Percentiles rank a stretch among this genome's conserved stretches.
These are phyloP conservation scores for Candida coquimbonensis DNA, from an alignment of 805 yeast species.

Conservation along the genomic window DNA sequence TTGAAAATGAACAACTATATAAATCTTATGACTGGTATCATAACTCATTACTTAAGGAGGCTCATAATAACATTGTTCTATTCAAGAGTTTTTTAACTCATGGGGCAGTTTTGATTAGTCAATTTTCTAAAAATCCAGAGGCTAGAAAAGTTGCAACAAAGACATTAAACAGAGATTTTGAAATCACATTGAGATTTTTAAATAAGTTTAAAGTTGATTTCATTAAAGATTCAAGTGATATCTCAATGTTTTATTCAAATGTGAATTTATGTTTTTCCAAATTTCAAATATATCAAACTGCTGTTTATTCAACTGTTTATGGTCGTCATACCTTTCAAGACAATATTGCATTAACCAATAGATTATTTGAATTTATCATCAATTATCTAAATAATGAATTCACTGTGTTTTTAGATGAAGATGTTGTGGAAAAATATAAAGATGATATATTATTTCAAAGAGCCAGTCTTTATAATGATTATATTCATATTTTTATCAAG, in stretches of 20 bases:
- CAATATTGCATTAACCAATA: slow-evolving; percentile 15
- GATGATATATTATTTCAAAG: slow-evolving; percentile 12
- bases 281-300: slow-evolving; percentile 21
- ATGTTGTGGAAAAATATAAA: slow-evolving; percentile 5
- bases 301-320: slow-evolving; percentile 16
- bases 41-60: slow-evolving; percentile 14
- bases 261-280: slow-evolving; percentile 19
- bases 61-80: slow-evolving; percentile 18
- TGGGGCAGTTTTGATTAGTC: slow-evolving; percentile 17
- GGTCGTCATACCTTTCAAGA: slow-evolving; percentile 19
- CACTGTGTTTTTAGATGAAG: slow-evolving; percentile 11
- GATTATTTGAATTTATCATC: slow-evolving; percentile 17
- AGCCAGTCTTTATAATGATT: slow-evolving; percentile 15
- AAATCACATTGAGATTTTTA: slow-evolving; percentile 19
- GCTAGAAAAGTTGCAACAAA: slow-evolving; percentile 9
- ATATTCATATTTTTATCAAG: slow-evolving; percentile 17
- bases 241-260: slow-evolving; percentile 13
- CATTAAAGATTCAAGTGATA: slow-evolving; percentile 4
- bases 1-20: slow-evolving; percentile 18
- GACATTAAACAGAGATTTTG: slow-evolving; percentile 18
- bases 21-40: slow-evolving; percentile 18
- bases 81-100: slow-evolving; percentile 19
- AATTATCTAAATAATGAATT: slow-evolving; percentile 17
- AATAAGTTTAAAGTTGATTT: slow-evolving; percentile 18
- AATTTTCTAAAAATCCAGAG: slow-evolving; percentile 7